Conservation (phyloP, 2,329 filamentous ascomycete species). For the Paracamarosporium sp. region DNA sequence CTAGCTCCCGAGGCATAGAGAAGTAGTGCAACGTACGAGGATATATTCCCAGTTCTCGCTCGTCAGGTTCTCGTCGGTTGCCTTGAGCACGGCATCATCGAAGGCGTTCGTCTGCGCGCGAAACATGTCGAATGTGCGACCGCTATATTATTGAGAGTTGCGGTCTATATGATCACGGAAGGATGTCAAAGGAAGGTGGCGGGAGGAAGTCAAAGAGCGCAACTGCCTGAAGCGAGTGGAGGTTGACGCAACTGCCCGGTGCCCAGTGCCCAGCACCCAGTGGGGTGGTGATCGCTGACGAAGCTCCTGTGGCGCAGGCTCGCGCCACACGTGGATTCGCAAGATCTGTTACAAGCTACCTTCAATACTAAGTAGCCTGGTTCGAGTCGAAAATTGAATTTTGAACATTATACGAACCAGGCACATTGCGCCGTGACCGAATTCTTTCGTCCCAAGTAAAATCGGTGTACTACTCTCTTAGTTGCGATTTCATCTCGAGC, state of each 20-base stretch:
- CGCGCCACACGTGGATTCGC: neutral
- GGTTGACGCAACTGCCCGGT: constrained; percentile 13
- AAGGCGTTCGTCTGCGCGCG: constrained; percentile 69
- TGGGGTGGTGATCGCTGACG: constrained; percentile 7
- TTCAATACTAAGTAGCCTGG: no score
- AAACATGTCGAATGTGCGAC: constrained; percentile 48
- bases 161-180: neutral
- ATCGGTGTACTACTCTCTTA: no score
- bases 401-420: no score
- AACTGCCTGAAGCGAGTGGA: constrained; percentile 10
- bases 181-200: neutral
- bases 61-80: constrained; percentile 98
- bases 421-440: no score
- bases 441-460: no score
- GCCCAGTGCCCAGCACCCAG: constrained; percentile 8
- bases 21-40: constrained; percentile 51
- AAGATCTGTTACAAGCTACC: no score
- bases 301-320: constrained; percentile 1
- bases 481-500: no score
- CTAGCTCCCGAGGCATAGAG: no score
- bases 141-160: neutral
- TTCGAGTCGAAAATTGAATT: no score
- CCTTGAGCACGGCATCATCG: constrained; percentile 76
- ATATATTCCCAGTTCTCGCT: constrained; percentile 78
- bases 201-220: constrained; percentile 5